Evolutionary conservation across 306 rosid species (phyloP).

Genomic region (Citrullus mucosospermus): DNA sequence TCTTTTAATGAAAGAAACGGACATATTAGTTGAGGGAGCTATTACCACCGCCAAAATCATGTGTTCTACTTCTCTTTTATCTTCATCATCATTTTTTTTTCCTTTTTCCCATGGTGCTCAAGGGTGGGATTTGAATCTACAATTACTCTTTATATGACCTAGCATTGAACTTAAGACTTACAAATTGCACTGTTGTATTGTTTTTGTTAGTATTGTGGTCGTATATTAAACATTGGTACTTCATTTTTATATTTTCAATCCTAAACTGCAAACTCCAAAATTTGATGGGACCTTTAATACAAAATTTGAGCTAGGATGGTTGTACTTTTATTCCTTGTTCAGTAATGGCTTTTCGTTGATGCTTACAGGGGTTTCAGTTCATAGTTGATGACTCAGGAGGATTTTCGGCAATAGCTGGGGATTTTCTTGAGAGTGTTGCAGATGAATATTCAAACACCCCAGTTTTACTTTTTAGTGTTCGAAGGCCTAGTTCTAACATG

Average conservation of each 20-base stretch:
- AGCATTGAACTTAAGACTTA: background rate
- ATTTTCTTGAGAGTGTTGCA: slow-evolving; percentile 62
- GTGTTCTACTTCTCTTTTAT: background rate
- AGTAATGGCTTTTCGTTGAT: slow-evolving; percentile 4
- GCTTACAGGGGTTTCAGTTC: slow-evolving; percentile 78
- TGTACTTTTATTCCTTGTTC: background rate
- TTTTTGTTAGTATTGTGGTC: background rate
- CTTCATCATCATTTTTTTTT: background rate
- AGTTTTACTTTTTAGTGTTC: slow-evolving; percentile 53
- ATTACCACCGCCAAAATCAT: background rate
- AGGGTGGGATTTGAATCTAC: background rate
- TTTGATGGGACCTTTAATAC: background rate
- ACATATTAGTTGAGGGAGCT: background rate
- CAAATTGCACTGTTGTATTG: background rate
- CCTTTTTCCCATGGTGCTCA: background rate
- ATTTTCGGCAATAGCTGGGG: slow-evolving; percentile 73
- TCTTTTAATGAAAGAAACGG: background rate
- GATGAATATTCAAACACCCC: slow-evolving; percentile 74
- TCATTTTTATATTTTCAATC: background rate
- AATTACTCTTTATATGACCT: background rate
- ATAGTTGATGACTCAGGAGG: slow-evolving; percentile 77
- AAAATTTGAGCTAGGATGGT: background rate
- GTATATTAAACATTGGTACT: background rate
- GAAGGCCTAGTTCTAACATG: slow-evolving; percentile 22
- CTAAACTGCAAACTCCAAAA: background rate